phyloP scores from a whole-genome alignment of 306 rosid genomes.

The Vigna mungo region DNA sequence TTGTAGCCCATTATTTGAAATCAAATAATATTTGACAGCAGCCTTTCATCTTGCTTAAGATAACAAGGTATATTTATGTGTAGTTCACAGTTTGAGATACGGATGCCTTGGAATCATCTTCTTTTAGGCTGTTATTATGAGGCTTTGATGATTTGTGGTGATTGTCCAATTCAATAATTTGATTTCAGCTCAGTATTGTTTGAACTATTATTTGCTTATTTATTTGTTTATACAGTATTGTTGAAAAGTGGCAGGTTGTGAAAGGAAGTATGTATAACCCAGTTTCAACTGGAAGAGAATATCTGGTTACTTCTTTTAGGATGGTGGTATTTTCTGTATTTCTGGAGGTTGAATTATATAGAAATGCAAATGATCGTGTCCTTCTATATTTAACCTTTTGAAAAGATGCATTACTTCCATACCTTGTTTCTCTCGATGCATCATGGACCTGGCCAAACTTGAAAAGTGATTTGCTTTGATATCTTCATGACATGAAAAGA shows the following conservation, averaged over 20 bases:
- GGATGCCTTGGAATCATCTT: slow-evolving; percentile 3
- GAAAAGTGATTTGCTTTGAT: background rate
- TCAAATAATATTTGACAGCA: background rate
- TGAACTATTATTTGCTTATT: slow-evolving; percentile 5
- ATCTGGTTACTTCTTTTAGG: slow-evolving; percentile 19
- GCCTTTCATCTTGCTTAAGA: background rate
- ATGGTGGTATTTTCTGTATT: slow-evolving; percentile 14
- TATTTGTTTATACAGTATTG: slow-evolving; percentile 22
- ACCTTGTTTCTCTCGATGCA: background rate
- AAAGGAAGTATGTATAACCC: background rate
- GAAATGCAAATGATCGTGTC: background rate
- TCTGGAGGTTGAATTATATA: slow-evolving; percentile 1
- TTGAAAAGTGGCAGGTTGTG: slow-evolving; percentile 21
- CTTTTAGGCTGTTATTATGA: background rate
- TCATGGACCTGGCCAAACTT: slow-evolving; percentile 3
- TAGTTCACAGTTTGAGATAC: background rate
- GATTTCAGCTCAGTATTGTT: slow-evolving; percentile 33
- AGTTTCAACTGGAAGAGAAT: slow-evolving; percentile 17
- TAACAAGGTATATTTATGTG: background rate
- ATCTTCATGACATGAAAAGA: background rate
- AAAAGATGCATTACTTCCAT: slow-evolving; percentile 2
- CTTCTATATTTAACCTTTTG: slow-evolving; percentile 7
- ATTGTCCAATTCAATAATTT: slow-evolving; percentile 14
- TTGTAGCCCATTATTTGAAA: slow-evolving; percentile 9
- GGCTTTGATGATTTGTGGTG: slow-evolving; percentile 17